Evolutionary conservation across 2,329 filamentous ascomycete species (phyloP).

Genomic region (Ophiostoma perfectum): DNA sequence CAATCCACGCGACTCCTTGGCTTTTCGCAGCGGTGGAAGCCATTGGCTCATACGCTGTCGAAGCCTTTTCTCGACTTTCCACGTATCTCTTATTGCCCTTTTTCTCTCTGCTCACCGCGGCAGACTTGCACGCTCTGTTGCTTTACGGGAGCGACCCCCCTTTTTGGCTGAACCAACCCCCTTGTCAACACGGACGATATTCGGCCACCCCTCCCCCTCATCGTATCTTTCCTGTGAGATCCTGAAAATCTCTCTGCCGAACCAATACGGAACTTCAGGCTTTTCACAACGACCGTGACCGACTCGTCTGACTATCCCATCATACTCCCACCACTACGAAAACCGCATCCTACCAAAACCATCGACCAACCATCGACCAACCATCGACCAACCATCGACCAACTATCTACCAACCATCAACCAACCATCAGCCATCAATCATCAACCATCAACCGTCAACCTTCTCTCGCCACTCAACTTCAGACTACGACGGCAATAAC

Average conservation of each 20-base stretch:
- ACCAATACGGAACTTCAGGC: slow-evolving; percentile 1
- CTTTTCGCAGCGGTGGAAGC: not conserved
- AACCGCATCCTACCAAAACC: not conserved
- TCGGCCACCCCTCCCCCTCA: slow-evolving; percentile 10
- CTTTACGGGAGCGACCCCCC: not conserved
- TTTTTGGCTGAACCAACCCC: slow-evolving; percentile 1
- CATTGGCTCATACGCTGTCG: slow-evolving; percentile 12
- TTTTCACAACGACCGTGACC: not conserved
- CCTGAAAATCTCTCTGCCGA: slow-evolving; percentile 5
- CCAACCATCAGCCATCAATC: too few species aligned
- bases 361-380: too few species aligned
- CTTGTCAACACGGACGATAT: not conserved
- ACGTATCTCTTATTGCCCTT: not conserved
- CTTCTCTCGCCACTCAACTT: slow-evolving; percentile 17
- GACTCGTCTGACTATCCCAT: not conserved
- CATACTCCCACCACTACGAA: not conserved
- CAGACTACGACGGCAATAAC: not conserved
- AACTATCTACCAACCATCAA: too few species aligned
- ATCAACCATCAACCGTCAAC: too few species aligned
- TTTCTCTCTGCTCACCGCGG: too few species aligned
- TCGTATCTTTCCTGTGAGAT: not conserved
- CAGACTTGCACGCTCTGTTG: not conserved
- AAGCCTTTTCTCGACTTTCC: slow-evolving; percentile 5
- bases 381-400: too few species aligned
- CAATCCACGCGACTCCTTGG: slow-evolving; percentile 13